These are phyloP conservation scores for Phialophora verrucosa DNA, from an alignment of 2,329 filamentous ascomycete genomes.

Conservation along the genomic window DNA sequence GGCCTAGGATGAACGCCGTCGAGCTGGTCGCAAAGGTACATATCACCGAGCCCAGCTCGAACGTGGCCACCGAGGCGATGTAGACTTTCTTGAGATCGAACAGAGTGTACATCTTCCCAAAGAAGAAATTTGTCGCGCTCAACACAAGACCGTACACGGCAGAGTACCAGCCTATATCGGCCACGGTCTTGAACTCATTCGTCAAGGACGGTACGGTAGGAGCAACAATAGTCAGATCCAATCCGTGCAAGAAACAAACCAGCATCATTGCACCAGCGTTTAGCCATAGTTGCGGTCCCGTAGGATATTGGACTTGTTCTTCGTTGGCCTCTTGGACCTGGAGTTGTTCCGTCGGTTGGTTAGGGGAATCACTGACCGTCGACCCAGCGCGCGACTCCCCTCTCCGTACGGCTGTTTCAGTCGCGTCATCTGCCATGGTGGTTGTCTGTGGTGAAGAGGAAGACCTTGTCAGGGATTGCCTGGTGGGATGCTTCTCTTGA, in stretches of 20 bases:
- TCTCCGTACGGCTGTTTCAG: not conserved
- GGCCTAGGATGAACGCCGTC: not conserved
- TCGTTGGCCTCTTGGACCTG: conserved; percentile 17
- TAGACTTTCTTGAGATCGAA: conserved; percentile 55
- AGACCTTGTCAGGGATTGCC: not conserved
- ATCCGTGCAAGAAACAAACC: conserved; percentile 17
- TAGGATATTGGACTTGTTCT: conserved; percentile 17
- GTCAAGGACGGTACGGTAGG: conserved; percentile 36
- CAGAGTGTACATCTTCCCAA: conserved; percentile 55
- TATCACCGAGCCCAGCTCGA: conserved; percentile 57
- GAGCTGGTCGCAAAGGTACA: conserved; percentile 45
- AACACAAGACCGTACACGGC: conserved; percentile 49
- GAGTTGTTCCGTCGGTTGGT: conserved; percentile 15
- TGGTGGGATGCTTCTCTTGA: not conserved
- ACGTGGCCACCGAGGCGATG: conserved; percentile 53
- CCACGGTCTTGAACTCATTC: conserved; percentile 46
- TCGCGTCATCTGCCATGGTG: not conserved
- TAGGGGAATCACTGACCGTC: not conserved
- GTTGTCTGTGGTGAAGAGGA: not conserved
- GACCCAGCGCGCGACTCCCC: not conserved
- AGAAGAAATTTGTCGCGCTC: conserved; percentile 52
- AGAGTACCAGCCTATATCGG: conserved; percentile 50
- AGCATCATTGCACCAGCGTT: conserved; percentile 3
- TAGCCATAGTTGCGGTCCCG: conserved; percentile 12
- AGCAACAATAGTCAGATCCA: conserved; percentile 42